Base-by-base conservation (phyloP, 495 filamentous ascomycete genomes). In the Penicillium parvum region DNA sequence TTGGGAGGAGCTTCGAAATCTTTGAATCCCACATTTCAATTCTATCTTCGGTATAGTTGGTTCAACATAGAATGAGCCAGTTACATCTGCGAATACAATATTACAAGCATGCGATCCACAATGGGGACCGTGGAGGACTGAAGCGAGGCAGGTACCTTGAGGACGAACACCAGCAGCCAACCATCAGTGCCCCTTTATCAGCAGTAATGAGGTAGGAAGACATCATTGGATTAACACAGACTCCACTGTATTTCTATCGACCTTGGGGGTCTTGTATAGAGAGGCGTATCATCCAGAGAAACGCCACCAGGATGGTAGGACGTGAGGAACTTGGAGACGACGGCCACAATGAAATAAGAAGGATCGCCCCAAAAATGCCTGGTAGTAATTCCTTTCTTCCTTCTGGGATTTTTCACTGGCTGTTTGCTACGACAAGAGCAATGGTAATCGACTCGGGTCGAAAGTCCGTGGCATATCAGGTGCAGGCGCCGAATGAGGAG, bases 371-470 rank as follows among this genome's bases (percentile, higher is more conserved):
- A 43, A 53, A 53, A 52, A 44, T 60, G 37, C 30, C 33, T 46
- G 8, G 30, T n/a, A 17, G 10, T 7, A 8, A 12, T 16, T 46
- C 3, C 9, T 30, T 18, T 27, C 19, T 19, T 34, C 22, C 6
- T 19, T 14, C 10, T 21, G 16, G 22, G 20, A 2, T 12, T 14
- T 4, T 17, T 23, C 15, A 21, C 20, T 3, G 15, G 14, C 20
- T 27, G 15, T 16, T 28, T 25, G 32, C 29, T 2, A 0, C 4
- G 19, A 3, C 3, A 17, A 33, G 4, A 36, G 19, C 3, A 16
- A 66, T 66, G 63, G 59, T 58, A 25, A 66, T 66, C 26, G 47
- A 66, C 42, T 62, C 60, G 1, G 63, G 63, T 22, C 44, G 36
- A 26, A 58, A 62, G 18, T 45, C 52, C 3, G 14, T 57, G 17